Evolutionary conservation across 176 grass and related monocot genomes (phyloP), one percentile per base, ranked within the genome.

Genomic region (Aegilops umbellulata): DNA sequence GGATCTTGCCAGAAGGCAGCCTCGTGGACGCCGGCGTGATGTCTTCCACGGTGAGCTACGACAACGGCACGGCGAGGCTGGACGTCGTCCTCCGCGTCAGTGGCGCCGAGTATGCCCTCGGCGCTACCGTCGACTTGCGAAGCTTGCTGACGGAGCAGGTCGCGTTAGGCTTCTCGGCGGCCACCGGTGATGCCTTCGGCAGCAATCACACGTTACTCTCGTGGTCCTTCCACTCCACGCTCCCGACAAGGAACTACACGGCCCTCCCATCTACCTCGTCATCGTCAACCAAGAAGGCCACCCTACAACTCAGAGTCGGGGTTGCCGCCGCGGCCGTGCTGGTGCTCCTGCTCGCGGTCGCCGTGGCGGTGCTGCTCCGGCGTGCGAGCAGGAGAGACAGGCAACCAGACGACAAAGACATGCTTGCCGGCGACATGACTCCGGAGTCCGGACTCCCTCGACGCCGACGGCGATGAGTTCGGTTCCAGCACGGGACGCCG

Each of bases 211-310:
- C 79, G 7, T 58, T 95, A 36, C 57, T 88, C 19, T 91, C 85
- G 2, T 95, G 68, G 88, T 89, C 86, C 53, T 93, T 95, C 85
- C 29, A 17, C 64, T 95, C 93, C 35, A 95, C 88, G n/a, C 20
- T 95, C 22, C 20, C 46, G 15, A 79, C 66, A 0, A 84, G 38
- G 65, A 87, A 60, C 11, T 0, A 0, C 68, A 80, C n/a, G 10
- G 1, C 53, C 27, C 4, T 71, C 2, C 6, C 73, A 14, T n/a
- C 64, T 1, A 63, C 76, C 24, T 53, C 49, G 49, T 53, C 49
- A 17, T 53, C 49, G 49, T 53, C 49, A 17, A 17, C 49, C 49
- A 53, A 7, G 16, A 53, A 53, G 49, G 49, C 49, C 49, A 19
- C 49, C 16, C 49, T 53, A 53, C 49, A 46, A 30, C 29, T 85